phyloP scores from a whole-genome alignment of 371 early-diverging fungal species.

The Circinella minor region DNA sequence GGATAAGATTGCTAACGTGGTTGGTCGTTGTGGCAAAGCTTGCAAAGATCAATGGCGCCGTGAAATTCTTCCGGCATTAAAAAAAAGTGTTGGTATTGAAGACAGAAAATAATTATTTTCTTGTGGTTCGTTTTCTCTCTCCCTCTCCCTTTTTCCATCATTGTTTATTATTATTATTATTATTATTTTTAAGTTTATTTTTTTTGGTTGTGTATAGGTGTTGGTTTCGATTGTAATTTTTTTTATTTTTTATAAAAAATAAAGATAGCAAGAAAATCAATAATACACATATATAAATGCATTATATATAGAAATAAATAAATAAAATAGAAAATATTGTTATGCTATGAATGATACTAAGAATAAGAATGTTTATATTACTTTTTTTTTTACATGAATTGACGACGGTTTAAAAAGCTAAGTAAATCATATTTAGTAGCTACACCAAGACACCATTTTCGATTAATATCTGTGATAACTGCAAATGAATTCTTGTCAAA shows the following conservation, averaged over 20 bases:
- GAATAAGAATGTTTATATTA: neutral
- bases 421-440: conserved; percentile 84
- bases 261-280: no score
- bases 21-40: conserved; percentile 25
- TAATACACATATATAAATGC: no score
- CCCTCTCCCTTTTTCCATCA: neutral
- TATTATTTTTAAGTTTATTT: no score
- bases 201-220: no score
- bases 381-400: conserved; percentile 35
- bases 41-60: conserved; percentile 39
- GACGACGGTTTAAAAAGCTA: conserved; percentile 63
- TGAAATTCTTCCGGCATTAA: conserved; percentile 15
- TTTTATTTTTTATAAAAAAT: no score
- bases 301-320: neutral
- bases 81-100: neutral
- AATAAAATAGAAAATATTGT: conserved; percentile 6
- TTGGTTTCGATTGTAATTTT: no score
- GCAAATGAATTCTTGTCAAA: conserved; percentile 83
- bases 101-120: neutral
- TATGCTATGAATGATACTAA: no score
- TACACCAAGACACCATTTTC: conserved; percentile 84
- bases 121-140: neutral
- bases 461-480: conserved; percentile 80
- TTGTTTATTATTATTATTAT: no score
- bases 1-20: conserved; percentile 26